Base-by-base conservation (phyloP, 148 eudicot species). In the Fallopia convolvulus region DNA sequence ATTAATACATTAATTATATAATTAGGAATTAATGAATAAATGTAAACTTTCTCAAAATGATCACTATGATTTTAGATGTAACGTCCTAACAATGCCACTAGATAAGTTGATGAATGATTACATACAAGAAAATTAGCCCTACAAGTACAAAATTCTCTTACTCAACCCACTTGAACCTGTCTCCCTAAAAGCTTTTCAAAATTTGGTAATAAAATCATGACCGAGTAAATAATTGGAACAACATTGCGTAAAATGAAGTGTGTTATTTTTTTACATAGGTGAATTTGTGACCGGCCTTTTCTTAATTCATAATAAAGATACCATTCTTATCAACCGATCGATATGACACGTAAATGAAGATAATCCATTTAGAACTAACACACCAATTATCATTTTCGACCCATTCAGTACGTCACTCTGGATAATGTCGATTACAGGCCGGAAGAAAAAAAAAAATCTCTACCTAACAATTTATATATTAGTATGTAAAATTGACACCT, bases 141-240 rank as follows among this genome's bases (percentile, higher is more conserved):
- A 68, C 72, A 17, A 68, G 72, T 15, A 68, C 44, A 68, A 36
- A 33, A 68, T 68, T 15, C 44, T 68, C 72, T 18, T 33, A 68
- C 72, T 68, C 72, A 68, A 68, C 72, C 72, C 72, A 68, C 72
- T 36, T 68, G 44, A 36, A 36, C 44, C 11, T 68, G 72, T 36
- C 72, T 68, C 21, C 21, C 72, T 17, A 12, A 68, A 30, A 68
- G 12, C 7, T 11, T 65, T 30, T 65, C 12, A 30, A 33, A 65
- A 1, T 30, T 3, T 63, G 70, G 70, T 30, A 23, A 63, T 30
- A 63, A 13, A 63, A 12, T 30, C 70, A 63, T 63, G 40, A 14
- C 17, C n/a, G 15, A 2, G 50, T 55, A 55, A 55, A 20, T n/a
- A 55, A 55, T 55, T n/a, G 61, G 1, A 17, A 50, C 56, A 50